These are phyloP conservation scores for Aspergillus hortae DNA, from an alignment of 2,329 filamentous ascomycete genomes.

Conservation along the genomic window DNA sequence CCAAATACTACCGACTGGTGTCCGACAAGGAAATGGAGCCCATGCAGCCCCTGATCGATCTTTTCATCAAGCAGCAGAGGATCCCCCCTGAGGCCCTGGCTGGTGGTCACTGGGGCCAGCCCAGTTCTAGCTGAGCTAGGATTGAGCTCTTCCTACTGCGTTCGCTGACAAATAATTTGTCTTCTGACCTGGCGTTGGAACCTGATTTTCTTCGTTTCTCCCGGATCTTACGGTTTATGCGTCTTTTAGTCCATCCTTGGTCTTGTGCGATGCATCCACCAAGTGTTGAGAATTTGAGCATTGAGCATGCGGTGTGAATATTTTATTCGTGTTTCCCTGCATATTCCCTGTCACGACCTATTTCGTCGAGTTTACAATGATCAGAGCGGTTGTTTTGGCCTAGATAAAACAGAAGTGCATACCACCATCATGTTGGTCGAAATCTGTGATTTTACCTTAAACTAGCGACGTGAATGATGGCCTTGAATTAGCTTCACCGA, in stretches of 20 bases:
- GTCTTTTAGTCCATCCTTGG: constrained; percentile 1
- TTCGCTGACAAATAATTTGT: constrained; percentile 20
- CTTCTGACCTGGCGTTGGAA: constrained; percentile 35
- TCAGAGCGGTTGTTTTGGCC: constrained; percentile 3
- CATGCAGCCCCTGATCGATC: constrained; percentile 89
- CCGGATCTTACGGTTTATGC: neutral
- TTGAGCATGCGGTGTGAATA: constrained; percentile 36
- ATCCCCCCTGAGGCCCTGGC: constrained; percentile 65
- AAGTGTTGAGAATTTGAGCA: constrained; percentile 26
- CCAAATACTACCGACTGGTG: constrained; percentile 77
- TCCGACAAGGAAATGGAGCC: constrained; percentile 88
- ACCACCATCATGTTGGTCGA: constrained; percentile 5
- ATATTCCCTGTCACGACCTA: constrained; percentile 10
- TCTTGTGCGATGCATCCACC: constrained; percentile 15
- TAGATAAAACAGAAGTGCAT: constrained; percentile 13
- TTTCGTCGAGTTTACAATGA: constrained; percentile 1
- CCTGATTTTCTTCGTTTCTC: constrained; percentile 19
- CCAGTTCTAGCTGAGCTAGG: constrained; percentile 29
- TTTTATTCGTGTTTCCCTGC: constrained; percentile 16
- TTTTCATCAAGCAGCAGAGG: constrained; percentile 85
- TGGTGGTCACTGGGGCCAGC: constrained; percentile 42
- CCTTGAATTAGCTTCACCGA: constrained; percentile 5
- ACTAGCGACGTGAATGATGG: constrained; percentile 9
- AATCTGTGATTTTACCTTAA: constrained; percentile 5
- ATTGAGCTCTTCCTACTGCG: constrained; percentile 1